Evolutionary conservation across 768 basidiomycete genomes (phyloP).

Genomic region (Arthromyces matolae): DNA sequence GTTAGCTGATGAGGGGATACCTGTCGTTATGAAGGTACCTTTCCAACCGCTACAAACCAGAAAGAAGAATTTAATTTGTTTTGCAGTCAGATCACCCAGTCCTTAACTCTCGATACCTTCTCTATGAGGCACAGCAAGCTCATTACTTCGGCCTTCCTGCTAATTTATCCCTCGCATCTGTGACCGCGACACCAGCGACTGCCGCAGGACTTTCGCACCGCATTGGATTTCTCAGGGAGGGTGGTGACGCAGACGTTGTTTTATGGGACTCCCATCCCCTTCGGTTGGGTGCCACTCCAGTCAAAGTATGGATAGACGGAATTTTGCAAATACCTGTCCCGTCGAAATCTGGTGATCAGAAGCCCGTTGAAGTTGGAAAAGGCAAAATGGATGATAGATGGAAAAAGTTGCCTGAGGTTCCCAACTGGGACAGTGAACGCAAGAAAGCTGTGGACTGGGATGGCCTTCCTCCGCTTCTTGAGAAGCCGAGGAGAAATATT

Average conservation of each 20-base stretch:
- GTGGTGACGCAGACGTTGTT: slow-evolving; percentile 68
- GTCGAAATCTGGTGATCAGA: slow-evolving; percentile 31
- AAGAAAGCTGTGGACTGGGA: slow-evolving; percentile 57
- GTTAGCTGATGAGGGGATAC: slow-evolving; percentile 66
- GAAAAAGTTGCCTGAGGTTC: slow-evolving; percentile 47
- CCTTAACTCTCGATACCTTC: slow-evolving; percentile 61
- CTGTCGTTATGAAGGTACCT: slow-evolving; percentile 73
- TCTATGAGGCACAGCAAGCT: slow-evolving; percentile 70
- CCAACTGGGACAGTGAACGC: slow-evolving; percentile 63
- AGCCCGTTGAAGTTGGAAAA: slow-evolving; percentile 41
- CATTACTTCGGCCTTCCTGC: slow-evolving; percentile 62
- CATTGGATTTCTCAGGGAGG: slow-evolving; percentile 57
- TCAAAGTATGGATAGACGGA: slow-evolving; percentile 82
- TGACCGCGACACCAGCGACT: slow-evolving; percentile 64
- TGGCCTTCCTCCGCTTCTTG: slow-evolving; percentile 62
- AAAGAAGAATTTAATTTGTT: too few relatives aligned
- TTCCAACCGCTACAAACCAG: neutral
- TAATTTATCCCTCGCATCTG: slow-evolving; percentile 55
- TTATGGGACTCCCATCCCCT: slow-evolving; percentile 78
- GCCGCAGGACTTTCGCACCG: slow-evolving; percentile 74
- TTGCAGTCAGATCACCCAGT: slow-evolving; percentile 54
- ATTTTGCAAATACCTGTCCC: slow-evolving; percentile 63
- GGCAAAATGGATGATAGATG: slow-evolving; percentile 42
- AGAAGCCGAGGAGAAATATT: slow-evolving; percentile 29
- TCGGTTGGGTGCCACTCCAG: slow-evolving; percentile 67